phyloP scores from a whole-genome alignment of 208 protist species.

The Trypanosoma grayi region DNA sequence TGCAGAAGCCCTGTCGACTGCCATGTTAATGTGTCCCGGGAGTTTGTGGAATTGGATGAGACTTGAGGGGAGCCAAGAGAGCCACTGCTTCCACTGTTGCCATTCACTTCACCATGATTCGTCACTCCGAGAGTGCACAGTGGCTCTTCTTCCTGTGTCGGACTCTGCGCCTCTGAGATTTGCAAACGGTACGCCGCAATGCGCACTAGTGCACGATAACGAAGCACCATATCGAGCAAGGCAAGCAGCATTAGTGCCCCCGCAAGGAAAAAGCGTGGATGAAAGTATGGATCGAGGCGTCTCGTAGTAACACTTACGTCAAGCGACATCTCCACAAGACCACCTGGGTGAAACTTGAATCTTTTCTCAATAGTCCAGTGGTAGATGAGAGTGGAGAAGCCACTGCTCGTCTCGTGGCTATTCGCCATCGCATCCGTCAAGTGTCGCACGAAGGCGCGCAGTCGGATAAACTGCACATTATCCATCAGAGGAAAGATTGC shows the following conservation, averaged over 20 bases:
- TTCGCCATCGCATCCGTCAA: constrained; percentile 4
- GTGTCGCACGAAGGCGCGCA: constrained; percentile 40
- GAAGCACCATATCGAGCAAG: constrained; percentile 30
- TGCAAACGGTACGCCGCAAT: constrained; percentile 20
- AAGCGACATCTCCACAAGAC: constrained; percentile 45
- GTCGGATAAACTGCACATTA: constrained; percentile 36
- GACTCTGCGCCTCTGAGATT: background rate
- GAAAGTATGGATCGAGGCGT: constrained; percentile 5
- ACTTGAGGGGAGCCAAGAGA: too few species aligned
- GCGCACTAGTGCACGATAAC: constrained; percentile 32
- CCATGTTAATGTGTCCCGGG: too few species aligned
- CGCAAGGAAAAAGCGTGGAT: constrained; percentile 26
- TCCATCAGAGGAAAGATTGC: constrained; percentile 46
- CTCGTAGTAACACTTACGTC: constrained; percentile 24
- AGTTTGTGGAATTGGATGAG: too few species aligned
- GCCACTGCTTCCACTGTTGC: too few species aligned
- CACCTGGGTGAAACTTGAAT: constrained; percentile 38
- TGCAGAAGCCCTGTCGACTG: too few species aligned
- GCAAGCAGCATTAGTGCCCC: constrained; percentile 29
- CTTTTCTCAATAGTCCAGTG: constrained; percentile 39
- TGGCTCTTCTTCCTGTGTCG: too few species aligned
- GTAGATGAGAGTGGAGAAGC: constrained; percentile 31
- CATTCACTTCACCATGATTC: too few species aligned
- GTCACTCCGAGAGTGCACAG: too few species aligned
- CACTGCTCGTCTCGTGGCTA: constrained; percentile 1